Evolutionary conservation across 495 filamentous ascomycete genomes (phyloP).

Genomic region (Podospora bellae-mahoneyi): DNA sequence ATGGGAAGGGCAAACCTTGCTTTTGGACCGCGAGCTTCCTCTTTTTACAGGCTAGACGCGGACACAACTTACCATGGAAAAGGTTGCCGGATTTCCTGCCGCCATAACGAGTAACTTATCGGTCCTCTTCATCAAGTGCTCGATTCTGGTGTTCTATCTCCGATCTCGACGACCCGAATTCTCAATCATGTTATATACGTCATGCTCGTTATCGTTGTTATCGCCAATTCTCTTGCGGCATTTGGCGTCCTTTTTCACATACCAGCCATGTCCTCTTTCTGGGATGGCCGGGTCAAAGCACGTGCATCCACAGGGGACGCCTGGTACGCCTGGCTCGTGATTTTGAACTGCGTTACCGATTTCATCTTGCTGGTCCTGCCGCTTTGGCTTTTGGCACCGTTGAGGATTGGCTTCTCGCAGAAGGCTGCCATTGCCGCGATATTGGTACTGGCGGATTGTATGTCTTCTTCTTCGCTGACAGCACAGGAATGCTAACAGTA

Average conservation of each 20-base stretch:
- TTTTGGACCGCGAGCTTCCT: neutral
- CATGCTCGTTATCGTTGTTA: conserved; percentile 18
- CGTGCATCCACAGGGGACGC: conserved; percentile 15
- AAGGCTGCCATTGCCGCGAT: conserved; percentile 21
- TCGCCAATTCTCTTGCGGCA: conserved; percentile 14
- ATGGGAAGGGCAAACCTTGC: neutral
- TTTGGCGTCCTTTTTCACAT: conserved; percentile 24
- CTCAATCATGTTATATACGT: conserved; percentile 20
- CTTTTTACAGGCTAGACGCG: neutral
- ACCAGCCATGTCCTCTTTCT: conserved; percentile 19
- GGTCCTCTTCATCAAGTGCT: conserved; percentile 25
- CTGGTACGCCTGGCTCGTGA: conserved; percentile 14
- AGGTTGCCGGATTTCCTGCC: conserved; percentile 16
- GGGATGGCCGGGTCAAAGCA: conserved; percentile 2
- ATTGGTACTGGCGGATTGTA: conserved; percentile 29
- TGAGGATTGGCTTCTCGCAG: conserved; percentile 13
- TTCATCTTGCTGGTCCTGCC: conserved; percentile 19
- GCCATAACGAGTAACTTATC: conserved; percentile 17
- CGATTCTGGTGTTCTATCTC: conserved; percentile 27
- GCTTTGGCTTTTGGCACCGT: conserved; percentile 19
- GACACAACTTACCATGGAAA: neutral
- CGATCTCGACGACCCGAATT: conserved; percentile 20
- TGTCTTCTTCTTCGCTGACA: neutral
- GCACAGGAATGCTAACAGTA: neutral
- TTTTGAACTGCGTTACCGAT: conserved; percentile 22